These are phyloP conservation scores for Syncephalastrum sp. DNA, from an alignment of 371 early-diverging fungal genomes.

Conservation along the genomic window DNA sequence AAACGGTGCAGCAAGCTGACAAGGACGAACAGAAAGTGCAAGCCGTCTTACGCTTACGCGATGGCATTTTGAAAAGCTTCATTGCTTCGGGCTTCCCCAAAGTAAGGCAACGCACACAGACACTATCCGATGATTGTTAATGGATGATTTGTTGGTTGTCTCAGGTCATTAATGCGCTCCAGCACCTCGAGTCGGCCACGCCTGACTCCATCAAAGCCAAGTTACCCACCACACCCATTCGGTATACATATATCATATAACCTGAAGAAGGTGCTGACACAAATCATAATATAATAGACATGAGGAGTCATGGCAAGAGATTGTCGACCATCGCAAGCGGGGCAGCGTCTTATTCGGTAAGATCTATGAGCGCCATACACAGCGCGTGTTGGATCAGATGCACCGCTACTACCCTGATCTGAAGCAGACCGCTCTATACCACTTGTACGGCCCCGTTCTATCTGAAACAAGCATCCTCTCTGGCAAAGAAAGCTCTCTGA, in stretches of 20 bases:
- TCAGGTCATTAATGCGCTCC: conserved; percentile 39
- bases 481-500: conserved; percentile 31
- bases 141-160: not conserved
- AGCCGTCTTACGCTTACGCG: conserved; percentile 31
- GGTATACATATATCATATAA: not conserved
- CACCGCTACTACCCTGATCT: conserved; percentile 28
- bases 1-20: conserved; percentile 1
- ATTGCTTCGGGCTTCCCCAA: conserved; percentile 42
- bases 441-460: conserved; percentile 33
- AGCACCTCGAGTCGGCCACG: conserved; percentile 23
- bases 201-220: conserved; percentile 20
- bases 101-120: conserved; percentile 12
- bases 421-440: conserved; percentile 32
- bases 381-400: conserved; percentile 30
- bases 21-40: conserved; percentile 17
- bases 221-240: conserved; percentile 11
- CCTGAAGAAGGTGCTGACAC: not conserved
- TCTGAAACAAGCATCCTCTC: conserved; percentile 24
- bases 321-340: conserved; percentile 62
- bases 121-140: not conserved
- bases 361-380: conserved; percentile 34
- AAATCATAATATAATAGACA: conserved; percentile 3
- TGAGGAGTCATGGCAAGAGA: conserved; percentile 77
- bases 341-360: conserved; percentile 32
- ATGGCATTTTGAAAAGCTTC: conserved; percentile 35